Evolutionary conservation across 805 yeast genomes (phyloP).

Genomic region (Wickerhamiella hasegawae): DNA sequence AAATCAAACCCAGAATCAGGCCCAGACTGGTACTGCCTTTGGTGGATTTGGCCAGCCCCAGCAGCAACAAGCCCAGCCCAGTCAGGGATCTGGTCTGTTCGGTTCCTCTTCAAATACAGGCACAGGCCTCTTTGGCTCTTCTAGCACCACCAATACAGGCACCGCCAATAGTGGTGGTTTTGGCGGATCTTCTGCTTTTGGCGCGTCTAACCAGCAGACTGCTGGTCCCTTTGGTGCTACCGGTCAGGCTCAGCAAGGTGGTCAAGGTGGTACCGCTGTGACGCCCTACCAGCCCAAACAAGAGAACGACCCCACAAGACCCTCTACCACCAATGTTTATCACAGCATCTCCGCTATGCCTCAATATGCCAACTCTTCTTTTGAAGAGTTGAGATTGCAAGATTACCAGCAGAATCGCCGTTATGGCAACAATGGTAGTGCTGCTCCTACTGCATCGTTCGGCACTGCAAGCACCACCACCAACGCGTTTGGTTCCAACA

Average conservation of each 20-base stretch:
- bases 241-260: constrained; percentile 13
- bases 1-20: not conserved
- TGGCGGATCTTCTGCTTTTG: not conserved
- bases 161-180: not conserved
- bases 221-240: constrained; percentile 20
- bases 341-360: constrained; percentile 82
- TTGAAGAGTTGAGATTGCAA: constrained; percentile 77
- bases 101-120: constrained; percentile 3
- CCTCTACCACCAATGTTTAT: constrained; percentile 32
- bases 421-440: constrained; percentile 30
- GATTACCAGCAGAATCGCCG: constrained; percentile 69
- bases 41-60: not conserved
- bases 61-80: constrained; percentile 1
- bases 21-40: not conserved
- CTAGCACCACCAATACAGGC: not conserved
- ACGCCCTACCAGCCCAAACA: constrained; percentile 52
- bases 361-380: constrained; percentile 63
- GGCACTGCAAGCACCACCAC: constrained; percentile 1
- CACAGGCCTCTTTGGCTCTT: constrained; percentile 5
- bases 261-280: constrained; percentile 46
- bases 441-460: constrained; percentile 3
- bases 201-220: constrained; percentile 1
- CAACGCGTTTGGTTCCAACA: constrained; percentile 2
- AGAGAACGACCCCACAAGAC: constrained; percentile 57
- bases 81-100: constrained; percentile 9